Conservation (phyloP, 495 filamentous ascomycete species). For the Neurospora sp. region DNA sequence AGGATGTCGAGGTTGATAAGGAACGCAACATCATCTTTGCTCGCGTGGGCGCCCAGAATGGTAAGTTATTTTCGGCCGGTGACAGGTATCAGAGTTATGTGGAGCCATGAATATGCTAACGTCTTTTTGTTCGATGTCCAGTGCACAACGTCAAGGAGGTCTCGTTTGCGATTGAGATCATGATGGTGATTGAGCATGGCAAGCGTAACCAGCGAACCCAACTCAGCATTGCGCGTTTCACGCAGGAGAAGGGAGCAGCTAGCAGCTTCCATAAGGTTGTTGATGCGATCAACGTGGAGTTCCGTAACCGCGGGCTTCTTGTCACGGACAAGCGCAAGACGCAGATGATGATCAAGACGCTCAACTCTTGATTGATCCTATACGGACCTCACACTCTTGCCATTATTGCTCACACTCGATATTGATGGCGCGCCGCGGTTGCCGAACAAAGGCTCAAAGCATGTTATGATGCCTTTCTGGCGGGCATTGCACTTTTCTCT, state of each 20-base stretch:
- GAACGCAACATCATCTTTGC: constrained; percentile 63
- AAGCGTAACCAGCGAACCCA: constrained; percentile 35
- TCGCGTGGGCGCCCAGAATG: constrained; percentile 60
- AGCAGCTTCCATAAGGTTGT: constrained; percentile 75
- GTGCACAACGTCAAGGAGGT: constrained; percentile 68
- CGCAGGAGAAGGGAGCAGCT: constrained; percentile 78
- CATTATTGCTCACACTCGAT: neutral
- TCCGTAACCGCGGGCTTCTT: constrained; percentile 49
- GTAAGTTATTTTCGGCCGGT: constrained; percentile 41
- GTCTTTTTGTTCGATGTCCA: constrained; percentile 18
- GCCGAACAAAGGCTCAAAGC: neutral
- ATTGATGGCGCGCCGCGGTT: neutral
- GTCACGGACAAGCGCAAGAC: constrained; percentile 58
- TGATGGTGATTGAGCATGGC: constrained; percentile 73
- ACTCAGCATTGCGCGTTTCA: constrained; percentile 72
- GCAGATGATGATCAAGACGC: constrained; percentile 58
- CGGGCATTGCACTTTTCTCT: neutral
- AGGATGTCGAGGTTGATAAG: constrained; percentile 64
- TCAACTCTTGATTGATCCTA: constrained; percentile 24
- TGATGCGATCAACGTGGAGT: constrained; percentile 55
- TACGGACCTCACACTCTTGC: neutral
- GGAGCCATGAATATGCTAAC: constrained; percentile 15
- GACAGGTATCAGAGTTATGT: neutral
- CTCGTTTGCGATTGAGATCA: constrained; percentile 71
- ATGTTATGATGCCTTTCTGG: neutral